Evolutionary conservation across 1,284 basidiomycete species (phyloP).

Genomic region (Fistulina hepatica): DNA sequence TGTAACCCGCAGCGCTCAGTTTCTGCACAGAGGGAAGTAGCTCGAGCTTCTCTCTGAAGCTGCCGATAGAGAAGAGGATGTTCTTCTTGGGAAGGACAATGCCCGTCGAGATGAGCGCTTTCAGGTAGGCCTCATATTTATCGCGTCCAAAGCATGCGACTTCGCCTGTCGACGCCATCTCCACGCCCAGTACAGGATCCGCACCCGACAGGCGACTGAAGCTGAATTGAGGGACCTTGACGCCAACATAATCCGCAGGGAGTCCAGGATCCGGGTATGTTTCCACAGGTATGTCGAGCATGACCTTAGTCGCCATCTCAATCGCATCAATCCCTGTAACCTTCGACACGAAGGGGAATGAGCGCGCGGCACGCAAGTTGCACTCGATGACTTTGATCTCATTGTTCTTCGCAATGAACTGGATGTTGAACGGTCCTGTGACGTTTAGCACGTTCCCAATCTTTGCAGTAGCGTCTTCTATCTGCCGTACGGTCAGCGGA

Average conservation of each 20-base stretch:
- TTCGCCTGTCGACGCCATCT: constrained; percentile 99
- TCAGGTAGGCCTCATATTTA: constrained; percentile 98
- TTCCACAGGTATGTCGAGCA: constrained; percentile 85
- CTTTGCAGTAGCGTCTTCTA: constrained; percentile 94
- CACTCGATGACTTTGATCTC: constrained; percentile 99
- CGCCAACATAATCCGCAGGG: constrained; percentile 89
- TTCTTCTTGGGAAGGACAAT: constrained; percentile 94
- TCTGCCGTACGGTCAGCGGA: constrained; percentile 90
- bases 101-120: constrained; percentile 93
- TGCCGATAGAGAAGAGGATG: constrained; percentile 88
- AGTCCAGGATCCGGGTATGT: constrained; percentile 84
- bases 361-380: constrained; percentile 94
- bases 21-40: constrained; percentile 95
- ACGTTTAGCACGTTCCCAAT: constrained; percentile 98
- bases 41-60: constrained; percentile 97
- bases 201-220: constrained; percentile 94
- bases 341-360: constrained; percentile 99
- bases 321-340: constrained; percentile 97
- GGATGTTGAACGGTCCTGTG: constrained; percentile 98
- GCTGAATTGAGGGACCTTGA: constrained; percentile 98
- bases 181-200: constrained; percentile 96
- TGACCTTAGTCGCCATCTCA: constrained; percentile 97
- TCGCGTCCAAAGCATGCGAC: constrained; percentile 97
- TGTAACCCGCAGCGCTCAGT: constrained; percentile 88
- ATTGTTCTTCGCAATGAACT: constrained; percentile 99